phyloP scores from a whole-genome alignment of 805 yeast genomes.

The Isabelozyma gotoi region DNA sequence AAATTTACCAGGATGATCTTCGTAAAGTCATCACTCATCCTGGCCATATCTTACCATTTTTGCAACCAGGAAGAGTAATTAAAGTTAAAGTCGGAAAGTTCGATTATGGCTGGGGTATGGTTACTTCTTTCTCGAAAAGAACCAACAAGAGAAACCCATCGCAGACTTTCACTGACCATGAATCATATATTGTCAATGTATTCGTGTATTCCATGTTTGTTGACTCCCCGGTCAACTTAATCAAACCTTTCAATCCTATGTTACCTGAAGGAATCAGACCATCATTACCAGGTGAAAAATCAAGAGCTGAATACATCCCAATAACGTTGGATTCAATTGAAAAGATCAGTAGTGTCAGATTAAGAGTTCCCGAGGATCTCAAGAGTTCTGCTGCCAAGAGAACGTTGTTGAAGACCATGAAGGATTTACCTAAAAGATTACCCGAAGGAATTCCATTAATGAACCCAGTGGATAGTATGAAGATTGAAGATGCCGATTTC shows the following conservation, averaged over 20 bases:
- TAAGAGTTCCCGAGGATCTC: slow-evolving; percentile 76
- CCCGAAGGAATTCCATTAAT: slow-evolving; percentile 89
- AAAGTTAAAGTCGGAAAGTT: slow-evolving; percentile 59
- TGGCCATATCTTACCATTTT: slow-evolving; percentile 74
- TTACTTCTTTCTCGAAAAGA: slow-evolving; percentile 74
- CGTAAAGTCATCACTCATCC: slow-evolving; percentile 89
- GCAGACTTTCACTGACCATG: slow-evolving; percentile 74
- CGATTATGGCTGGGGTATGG: slow-evolving; percentile 97
- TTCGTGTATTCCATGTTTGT: slow-evolving; percentile 74
- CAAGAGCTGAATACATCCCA: slow-evolving; percentile 78
- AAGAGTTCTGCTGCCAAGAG: slow-evolving; percentile 56
- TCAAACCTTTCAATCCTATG: slow-evolving; percentile 74
- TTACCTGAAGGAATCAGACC: slow-evolving; percentile 90
- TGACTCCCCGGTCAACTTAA: slow-evolving; percentile 80
- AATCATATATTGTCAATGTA: slow-evolving; percentile 84
- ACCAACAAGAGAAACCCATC: slow-evolving; percentile 56
- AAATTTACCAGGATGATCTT: slow-evolving; percentile 69
- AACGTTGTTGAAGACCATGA: slow-evolving; percentile 66
- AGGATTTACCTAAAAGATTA: slow-evolving; percentile 78
- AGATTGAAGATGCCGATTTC: slow-evolving; percentile 82
- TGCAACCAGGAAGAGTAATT: slow-evolving; percentile 86
- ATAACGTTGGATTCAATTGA: slow-evolving; percentile 77
- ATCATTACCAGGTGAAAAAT: slow-evolving; percentile 66
- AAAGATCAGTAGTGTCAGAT: slow-evolving; percentile 75
- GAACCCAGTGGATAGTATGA: slow-evolving; percentile 92